Base-by-base conservation (phyloP, 495 filamentous ascomycete genomes). In the Daldinia decipiens region DNA sequence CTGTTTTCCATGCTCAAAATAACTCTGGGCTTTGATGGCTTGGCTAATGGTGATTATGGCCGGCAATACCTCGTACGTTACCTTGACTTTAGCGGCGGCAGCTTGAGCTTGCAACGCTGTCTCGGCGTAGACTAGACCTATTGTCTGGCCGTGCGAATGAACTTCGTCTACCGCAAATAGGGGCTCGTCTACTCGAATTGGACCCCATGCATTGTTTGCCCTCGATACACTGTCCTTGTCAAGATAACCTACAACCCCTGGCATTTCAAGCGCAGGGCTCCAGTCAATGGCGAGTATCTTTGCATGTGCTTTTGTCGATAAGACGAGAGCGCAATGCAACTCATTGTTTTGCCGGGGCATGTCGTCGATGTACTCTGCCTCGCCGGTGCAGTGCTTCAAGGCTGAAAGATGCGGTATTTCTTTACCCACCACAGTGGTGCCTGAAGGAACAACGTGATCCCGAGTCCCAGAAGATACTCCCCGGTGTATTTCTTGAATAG, bases 351-450 rank as follows among this genome's bases (percentile, higher is more conserved):
- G 90, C 24, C 85, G 81, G 1, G 93, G 93, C 56, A 94, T 94
- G 72, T 96, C 93, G 75, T 96, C 93, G 4, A 91, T 93, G 68
- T 96, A 96, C 69, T 93, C 90, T 29, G 93, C 93, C 79, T 94
- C 89, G 29, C 93, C 93, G 24, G 91, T 93, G 51, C 88, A 87
- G 69, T 96, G 93, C 79, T 95, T 94, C 74, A 96, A 76, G 1
- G 93, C 93, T 0, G 93, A 88, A 59, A 95, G 88, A 80, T 96
- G 93, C 3, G 90, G 89, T 19, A 87, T 87, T 34, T 90, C 85
- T 70, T 87, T 89, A 56, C 93, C 93, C 0, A 95, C 80, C 51
- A 93, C 84, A 43, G 83, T 80, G 68, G 91, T 92, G 5, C 83
- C 85, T 50, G 77, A 75, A 7, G 77, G 72, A 24, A 78, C 82